phyloP scores from a whole-genome alignment of 768 basidiomycete genomes.

The Leccinum sublutescens region DNA sequence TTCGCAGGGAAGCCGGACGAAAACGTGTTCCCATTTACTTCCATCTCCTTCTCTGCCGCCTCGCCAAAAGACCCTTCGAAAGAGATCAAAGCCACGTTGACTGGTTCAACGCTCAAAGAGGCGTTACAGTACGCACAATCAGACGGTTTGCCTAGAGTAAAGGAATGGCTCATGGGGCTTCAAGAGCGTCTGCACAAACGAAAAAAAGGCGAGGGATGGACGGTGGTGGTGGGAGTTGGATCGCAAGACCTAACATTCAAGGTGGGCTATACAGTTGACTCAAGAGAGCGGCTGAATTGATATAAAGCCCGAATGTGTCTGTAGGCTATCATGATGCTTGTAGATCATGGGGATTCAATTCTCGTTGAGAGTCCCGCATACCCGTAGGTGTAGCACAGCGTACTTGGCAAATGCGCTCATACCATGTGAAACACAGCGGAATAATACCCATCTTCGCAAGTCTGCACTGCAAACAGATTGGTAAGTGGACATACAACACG shows the following conservation, averaged over 20 bases:
- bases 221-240: conserved; percentile 65
- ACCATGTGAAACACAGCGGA: conserved; percentile 39
- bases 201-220: conserved; percentile 60
- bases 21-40: background rate
- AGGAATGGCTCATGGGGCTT: conserved; percentile 62
- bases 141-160: conserved; percentile 55
- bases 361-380: conserved; percentile 78
- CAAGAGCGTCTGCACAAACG: conserved; percentile 67
- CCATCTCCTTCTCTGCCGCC: no score
- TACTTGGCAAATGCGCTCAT: background rate
- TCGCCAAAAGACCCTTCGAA: no score
- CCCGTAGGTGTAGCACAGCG: conserved; percentile 37
- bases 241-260: conserved; percentile 85
- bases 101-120: background rate
- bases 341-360: conserved; percentile 72
- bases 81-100: no score
- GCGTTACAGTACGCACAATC: conserved; percentile 75
- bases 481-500: conserved; percentile 29
- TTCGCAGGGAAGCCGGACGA: background rate
- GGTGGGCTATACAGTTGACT: conserved; percentile 30
- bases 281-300: background rate
- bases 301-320: background rate
- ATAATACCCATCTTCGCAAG: conserved; percentile 57
- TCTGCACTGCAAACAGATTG: conserved; percentile 51
- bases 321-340: conserved; percentile 60